A percentile compares a stretch with the other conserved stretches of the same genome.
Conservation (phyloP, 2,329 filamentous ascomycete genomes). For the Raffaelea albimanens region DNA sequence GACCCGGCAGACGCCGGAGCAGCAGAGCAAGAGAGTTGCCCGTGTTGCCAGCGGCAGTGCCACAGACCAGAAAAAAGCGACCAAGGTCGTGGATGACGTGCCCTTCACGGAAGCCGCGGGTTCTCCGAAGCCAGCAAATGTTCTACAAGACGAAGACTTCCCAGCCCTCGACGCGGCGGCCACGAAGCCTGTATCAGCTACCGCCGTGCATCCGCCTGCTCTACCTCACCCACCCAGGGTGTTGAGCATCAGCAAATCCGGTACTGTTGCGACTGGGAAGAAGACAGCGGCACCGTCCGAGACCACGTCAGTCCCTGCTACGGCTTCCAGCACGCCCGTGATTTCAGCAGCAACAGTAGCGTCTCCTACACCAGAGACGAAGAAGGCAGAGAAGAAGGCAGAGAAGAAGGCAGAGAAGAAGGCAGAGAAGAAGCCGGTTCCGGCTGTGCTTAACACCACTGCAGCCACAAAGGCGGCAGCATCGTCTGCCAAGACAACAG, state of each 20-base stretch:
- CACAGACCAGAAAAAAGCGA: background rate
- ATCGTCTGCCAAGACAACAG: conserved; percentile 20
- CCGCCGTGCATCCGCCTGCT: conserved; percentile 7
- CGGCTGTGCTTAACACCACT: conserved; percentile 38
- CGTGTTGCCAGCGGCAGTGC: conserved; percentile 11
- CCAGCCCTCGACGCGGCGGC: conserved; percentile 45
- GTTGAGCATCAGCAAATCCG: conserved; percentile 17
- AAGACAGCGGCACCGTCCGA: conserved; percentile 20
- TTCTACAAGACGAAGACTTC: conserved; percentile 54
- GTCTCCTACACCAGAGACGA: background rate
- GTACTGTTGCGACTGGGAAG: conserved; percentile 21
- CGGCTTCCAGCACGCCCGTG: background rate
- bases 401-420: background rate
- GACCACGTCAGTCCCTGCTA: background rate
- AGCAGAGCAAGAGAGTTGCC: background rate
- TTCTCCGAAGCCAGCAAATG: conserved; percentile 4
- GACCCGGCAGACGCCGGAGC: background rate
- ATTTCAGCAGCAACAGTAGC: conserved; percentile 11
- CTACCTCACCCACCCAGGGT: conserved; percentile 2
- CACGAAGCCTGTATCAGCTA: conserved; percentile 22
- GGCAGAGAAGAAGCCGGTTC: conserved; percentile 27
- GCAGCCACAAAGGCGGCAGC: conserved; percentile 31
- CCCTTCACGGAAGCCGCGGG: conserved; percentile 14
- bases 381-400: background rate
- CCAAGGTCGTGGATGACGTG: background rate